Percentiles rank a stretch among this genome's conserved stretches.
phyloP scores from a whole-genome alignment of 192 early-diverging fungal genomes.

The Lobosporangium transversale region DNA sequence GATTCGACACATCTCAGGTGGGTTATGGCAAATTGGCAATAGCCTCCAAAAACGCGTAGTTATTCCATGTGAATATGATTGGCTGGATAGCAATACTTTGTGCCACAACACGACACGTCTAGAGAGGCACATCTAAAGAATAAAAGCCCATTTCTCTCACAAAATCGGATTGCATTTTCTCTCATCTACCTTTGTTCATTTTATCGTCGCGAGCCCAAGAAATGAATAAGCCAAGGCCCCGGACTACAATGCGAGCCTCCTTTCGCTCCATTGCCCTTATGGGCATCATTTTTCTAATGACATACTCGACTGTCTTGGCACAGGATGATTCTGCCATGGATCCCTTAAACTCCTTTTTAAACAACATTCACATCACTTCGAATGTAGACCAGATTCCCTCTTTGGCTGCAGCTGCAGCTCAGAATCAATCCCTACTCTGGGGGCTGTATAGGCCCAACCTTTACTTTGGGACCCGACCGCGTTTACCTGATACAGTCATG shows the following conservation, averaged over 20 bases:
- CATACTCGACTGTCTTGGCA: not conserved
- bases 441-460: slow-evolving; percentile 93
- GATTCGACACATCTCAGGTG: too few relatives aligned
- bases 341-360: slow-evolving; percentile 8
- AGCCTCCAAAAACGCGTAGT: too few relatives aligned
- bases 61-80: too few relatives aligned
- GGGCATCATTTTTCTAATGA: not conserved
- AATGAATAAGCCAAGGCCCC: not conserved
- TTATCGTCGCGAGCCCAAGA: not conserved
- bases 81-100: too few relatives aligned
- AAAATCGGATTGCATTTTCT: too few relatives aligned
- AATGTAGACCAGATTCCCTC: slow-evolving; percentile 3
- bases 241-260: not conserved
- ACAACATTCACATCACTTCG: slow-evolving; percentile 1
- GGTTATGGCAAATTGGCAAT: too few relatives aligned
- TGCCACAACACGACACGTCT: too few relatives aligned
- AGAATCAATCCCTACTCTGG: slow-evolving; percentile 77
- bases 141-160: too few relatives aligned
- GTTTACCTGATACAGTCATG: slow-evolving; percentile 78
- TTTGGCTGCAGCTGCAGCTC: slow-evolving; percentile 6
- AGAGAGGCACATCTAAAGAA: too few relatives aligned
- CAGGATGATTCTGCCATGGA: slow-evolving; percentile 6
- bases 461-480: slow-evolving; percentile 91
- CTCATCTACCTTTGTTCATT: slow-evolving; percentile 11
- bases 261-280: slow-evolving; percentile 2